Conservation (phyloP, 2,329 filamentous ascomycete genomes). For the Colletotrichum sp. region DNA sequence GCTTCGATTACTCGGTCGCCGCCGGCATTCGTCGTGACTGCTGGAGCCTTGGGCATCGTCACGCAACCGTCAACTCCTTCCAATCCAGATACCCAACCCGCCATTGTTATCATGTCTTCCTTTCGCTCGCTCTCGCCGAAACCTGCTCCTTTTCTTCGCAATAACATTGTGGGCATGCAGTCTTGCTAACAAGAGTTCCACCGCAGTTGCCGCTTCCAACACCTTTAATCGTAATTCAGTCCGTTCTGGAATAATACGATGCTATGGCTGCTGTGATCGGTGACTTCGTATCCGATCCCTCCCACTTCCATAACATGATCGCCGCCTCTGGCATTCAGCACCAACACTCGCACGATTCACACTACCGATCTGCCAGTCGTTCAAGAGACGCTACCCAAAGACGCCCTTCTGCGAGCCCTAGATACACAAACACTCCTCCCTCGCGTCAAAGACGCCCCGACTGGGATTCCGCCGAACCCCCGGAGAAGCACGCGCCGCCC, state of each 20-base stretch:
- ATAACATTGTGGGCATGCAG: background rate
- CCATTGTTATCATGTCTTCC: background rate
- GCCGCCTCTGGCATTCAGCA: constrained; percentile 49
- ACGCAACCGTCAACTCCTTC: background rate
- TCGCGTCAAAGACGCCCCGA: constrained; percentile 16
- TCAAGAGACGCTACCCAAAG: constrained; percentile 30
- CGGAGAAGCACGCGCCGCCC: constrained; percentile 28
- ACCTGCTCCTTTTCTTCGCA: background rate
- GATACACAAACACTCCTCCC: constrained; percentile 22
- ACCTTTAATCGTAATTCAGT: constrained; percentile 21
- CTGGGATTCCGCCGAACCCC: constrained; percentile 9
- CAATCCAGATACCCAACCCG: background rate
- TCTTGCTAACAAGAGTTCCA: background rate
- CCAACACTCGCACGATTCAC: constrained; percentile 51
- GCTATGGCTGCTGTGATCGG: constrained; percentile 70
- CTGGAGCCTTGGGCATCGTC: background rate
- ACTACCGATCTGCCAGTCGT: constrained; percentile 41
- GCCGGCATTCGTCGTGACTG: background rate
- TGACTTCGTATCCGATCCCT: constrained; percentile 77
- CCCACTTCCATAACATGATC: constrained; percentile 76
- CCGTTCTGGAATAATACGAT: constrained; percentile 33
- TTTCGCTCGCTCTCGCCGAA: background rate
- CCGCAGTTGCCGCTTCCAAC: constrained; percentile 11
- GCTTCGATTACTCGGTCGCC: background rate
- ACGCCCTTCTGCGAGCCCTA: constrained; percentile 34